Evolutionary conservation across 1,284 basidiomycete genomes (phyloP), one percentile per base, ranked within the genome.

Genomic region (Irpex sp.): DNA sequence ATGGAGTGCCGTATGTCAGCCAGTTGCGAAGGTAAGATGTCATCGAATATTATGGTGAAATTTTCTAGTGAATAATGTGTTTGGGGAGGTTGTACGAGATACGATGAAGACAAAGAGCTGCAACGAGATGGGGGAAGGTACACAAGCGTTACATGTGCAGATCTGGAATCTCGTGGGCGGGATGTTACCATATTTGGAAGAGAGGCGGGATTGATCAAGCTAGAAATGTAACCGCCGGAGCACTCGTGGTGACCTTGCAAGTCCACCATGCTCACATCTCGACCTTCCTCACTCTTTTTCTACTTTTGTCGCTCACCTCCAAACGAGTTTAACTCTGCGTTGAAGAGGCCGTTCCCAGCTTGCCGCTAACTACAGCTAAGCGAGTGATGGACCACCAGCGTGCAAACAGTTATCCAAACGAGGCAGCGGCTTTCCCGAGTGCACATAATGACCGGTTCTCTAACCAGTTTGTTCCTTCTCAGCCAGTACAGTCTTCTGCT

Each of bases 1-100:
- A 53, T 4, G 50, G 36, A 4, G 62, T 58, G 8, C 54, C 50
- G 4, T 66, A 58, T n/a, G 67, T 70, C 1, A 75, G 65, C 74
- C 74, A 75, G 51, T 58, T 71, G 9, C 72, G 71, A 7, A 75
- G 61, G 59, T 75, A 74, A 1, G 72, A 71, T 1, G 72, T 56
- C 74, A 75, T 74, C 3, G 31, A 33, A 6, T 33, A 33, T 33
- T 33, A 6, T 33, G 5, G 31, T 6, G 3, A 6, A 6, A 1
- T 0, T 33, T 33, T 33, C 31, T 6, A 33, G 31, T 6, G 1
- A 33, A 33, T 33, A 1, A 33, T 33, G 31, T 33, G 1, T 33
- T 33, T 33, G 31, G 5, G 31, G 31, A 33, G 31, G 31, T 33
- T 6, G 5, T 6, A 1, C 0, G 31, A 33, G 31, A 6, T 33